A percentile compares a stretch with the other conserved stretches of the same genome.
Evolutionary conservation across 345 rosid genomes (phyloP).

Genomic region (Citrus glauca): DNA sequence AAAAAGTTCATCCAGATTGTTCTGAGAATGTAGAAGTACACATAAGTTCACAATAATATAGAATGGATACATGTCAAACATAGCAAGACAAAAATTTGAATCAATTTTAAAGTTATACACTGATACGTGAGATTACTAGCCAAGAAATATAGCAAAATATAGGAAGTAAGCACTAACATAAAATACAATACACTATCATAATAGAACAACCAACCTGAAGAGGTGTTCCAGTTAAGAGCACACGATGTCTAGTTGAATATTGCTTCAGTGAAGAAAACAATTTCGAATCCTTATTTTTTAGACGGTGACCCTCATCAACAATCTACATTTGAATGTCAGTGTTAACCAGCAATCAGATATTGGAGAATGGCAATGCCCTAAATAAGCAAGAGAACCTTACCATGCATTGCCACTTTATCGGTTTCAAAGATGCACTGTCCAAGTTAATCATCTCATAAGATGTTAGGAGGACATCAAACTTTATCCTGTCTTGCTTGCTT

Average conservation of each 20-base stretch:
- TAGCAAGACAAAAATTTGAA: not conserved
- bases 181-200: not conserved
- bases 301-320: constrained; percentile 99
- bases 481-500: constrained; percentile 92
- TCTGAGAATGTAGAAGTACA: constrained; percentile 50
- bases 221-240: constrained; percentile 97
- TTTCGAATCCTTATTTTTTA: constrained; percentile 97
- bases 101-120: not conserved
- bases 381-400: constrained; percentile 38
- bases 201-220: constrained; percentile 72
- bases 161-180: not conserved
- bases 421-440: constrained; percentile 75
- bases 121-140: not conserved
- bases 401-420: constrained; percentile 99
- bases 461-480: constrained; percentile 96
- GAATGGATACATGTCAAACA: not conserved
- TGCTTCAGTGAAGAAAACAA: constrained; percentile 88
- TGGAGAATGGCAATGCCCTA: constrained; percentile 4
- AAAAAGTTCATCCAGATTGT: constrained; percentile 99
- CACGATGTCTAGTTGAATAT: constrained; percentile 83
- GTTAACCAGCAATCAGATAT: constrained; percentile 18
- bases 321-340: constrained; percentile 51
- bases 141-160: not conserved
- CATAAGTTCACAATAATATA: constrained; percentile 12
- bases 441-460: constrained; percentile 98